Conservation (phyloP, 2,329 filamentous ascomycete species). For the Pyrenophora teres region DNA sequence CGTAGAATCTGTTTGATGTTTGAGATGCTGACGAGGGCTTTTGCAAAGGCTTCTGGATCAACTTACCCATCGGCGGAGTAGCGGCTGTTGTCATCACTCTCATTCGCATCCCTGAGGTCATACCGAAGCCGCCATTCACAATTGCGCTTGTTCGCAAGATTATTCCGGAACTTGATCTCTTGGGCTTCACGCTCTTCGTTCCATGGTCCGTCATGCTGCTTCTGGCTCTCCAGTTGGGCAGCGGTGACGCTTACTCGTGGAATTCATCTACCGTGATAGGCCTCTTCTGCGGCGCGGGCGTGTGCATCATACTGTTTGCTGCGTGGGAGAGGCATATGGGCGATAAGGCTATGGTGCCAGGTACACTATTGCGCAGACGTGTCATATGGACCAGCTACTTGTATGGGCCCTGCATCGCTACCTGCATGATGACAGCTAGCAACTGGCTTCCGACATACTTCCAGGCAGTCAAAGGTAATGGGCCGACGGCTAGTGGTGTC, state of each 20-base stretch:
- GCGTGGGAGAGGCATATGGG: slow-evolving; percentile 45
- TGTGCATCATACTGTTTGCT: slow-evolving; percentile 38
- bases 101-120: slow-evolving; percentile 33
- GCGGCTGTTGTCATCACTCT: slow-evolving; percentile 39
- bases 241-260: slow-evolving; percentile 44
- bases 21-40: not conserved
- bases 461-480: slow-evolving; percentile 46
- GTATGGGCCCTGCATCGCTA: slow-evolving; percentile 13
- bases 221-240: slow-evolving; percentile 48
- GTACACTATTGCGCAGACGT: slow-evolving; percentile 37
- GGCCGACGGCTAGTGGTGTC: slow-evolving; percentile 48
- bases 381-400: slow-evolving; percentile 39
- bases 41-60: slow-evolving; percentile 48
- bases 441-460: slow-evolving; percentile 48
- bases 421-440: slow-evolving; percentile 19
- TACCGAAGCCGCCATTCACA: slow-evolving; percentile 12
- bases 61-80: slow-evolving; percentile 46
- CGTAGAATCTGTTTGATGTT: not conserved
- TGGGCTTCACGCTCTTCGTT: slow-evolving; percentile 44
- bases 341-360: slow-evolving; percentile 48
- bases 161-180: slow-evolving; percentile 43
- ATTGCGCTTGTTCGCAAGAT: slow-evolving; percentile 29
- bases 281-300: slow-evolving; percentile 40
- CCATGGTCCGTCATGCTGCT: slow-evolving; percentile 45
- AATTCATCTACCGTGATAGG: slow-evolving; percentile 41